Evolutionary conservation across 306 rosid species (phyloP).

Genomic region (Herpetospermum pedunculosum): DNA sequence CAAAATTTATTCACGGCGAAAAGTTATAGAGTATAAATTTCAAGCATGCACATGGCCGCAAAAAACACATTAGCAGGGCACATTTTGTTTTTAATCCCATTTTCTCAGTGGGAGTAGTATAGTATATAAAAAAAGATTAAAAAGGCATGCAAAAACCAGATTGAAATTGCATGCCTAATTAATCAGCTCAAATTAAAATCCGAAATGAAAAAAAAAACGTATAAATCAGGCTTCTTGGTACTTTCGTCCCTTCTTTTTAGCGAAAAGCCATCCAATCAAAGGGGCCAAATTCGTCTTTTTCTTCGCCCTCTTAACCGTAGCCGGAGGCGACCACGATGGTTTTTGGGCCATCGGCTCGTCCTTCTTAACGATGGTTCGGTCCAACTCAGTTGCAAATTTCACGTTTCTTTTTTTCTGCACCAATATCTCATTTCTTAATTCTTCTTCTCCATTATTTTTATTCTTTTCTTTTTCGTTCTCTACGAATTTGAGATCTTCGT

Average conservation of each 20-base stretch:
- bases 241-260: constrained; percentile 37
- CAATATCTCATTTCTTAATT: background rate
- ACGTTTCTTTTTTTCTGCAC: constrained; percentile 45
- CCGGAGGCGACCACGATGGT: constrained; percentile 7
- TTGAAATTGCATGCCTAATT: background rate
- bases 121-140: no score
- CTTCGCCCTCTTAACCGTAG: constrained; percentile 42
- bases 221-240: background rate
- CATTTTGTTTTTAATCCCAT: no score
- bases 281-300: constrained; percentile 42
- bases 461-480: constrained; percentile 7
- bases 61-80: no score
- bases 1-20: no score
- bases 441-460: background rate
- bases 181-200: background rate
- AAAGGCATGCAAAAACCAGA: background rate
- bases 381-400: constrained; percentile 57
- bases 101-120: no score
- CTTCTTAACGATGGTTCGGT: constrained; percentile 34
- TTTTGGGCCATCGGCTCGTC: constrained; percentile 1
- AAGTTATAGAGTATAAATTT: no score
- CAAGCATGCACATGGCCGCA: no score
- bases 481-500: constrained; percentile 7
- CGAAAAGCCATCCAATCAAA: constrained; percentile 57
- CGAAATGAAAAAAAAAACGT: background rate